Evolutionary conservation across 202 grass and related monocot genomes (phyloP), one percentile per base, ranked within the genome.

Genomic region (Tripidium arundinaceum): DNA sequence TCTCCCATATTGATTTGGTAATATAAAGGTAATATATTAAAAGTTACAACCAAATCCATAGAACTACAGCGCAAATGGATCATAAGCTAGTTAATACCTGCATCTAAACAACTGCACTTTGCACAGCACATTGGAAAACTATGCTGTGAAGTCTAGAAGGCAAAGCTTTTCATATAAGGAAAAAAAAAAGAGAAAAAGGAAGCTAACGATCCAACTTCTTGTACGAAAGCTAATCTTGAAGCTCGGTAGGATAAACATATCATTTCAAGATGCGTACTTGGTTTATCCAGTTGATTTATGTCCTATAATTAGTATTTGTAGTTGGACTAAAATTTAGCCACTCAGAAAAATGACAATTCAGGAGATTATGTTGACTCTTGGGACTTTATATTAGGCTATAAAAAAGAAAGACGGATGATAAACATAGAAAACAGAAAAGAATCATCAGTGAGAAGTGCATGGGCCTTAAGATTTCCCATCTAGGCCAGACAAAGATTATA

Each of bases 351-450:
- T 37, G 12, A 25, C 4, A 77, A 31, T 19, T 55, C 34, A 79
- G 14, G 21, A 75, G 67, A 33, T 28, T 33, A 46, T 24, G 46
- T 68, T 33, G 22, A 76, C 24, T 8, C 2, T 84, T 64, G 31
- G 55, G 45, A 79, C 43, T 60, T 75, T 34, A 31, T 84, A 81
- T 57, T 74, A 57, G 40, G 67, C 55, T 6, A 45, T 68, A 65
- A 68, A 62, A 63, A 69, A 49, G 19, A 52, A 33, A 79, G 31
- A 15, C 15, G 28, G 34, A 79, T 55, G 63, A 36, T 40, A 68
- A 55, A 79, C 21, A 79, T 27, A 26, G 0, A 60, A 65, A 65
- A 73, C 4, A 83, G 29, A 79, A 72, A 39, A 34, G 4, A 36
- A 59, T 49, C 12, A 62, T 57, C 11, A 52, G 15, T 18, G 29